phyloP scores from a whole-genome alignment of 768 basidiomycete genomes.

The Trametes cubensis region DNA sequence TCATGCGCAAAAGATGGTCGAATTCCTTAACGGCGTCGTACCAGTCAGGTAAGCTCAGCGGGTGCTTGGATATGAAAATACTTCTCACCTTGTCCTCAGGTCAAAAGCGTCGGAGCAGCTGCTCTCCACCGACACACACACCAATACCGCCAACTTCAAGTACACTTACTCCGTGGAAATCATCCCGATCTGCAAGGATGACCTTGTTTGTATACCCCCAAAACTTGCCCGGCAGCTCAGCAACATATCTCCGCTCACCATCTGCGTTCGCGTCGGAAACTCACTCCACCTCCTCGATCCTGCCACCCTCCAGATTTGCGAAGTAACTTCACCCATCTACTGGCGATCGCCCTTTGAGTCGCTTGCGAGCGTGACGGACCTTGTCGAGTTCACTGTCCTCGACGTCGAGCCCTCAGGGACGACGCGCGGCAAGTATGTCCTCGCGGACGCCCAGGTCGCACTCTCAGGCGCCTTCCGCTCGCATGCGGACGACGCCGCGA shows the following conservation, averaged over 20 bases:
- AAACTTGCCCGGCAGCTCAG: constrained; percentile 81
- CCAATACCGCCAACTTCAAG: constrained; percentile 93
- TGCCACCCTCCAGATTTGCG: constrained; percentile 79
- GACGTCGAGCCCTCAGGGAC: constrained; percentile 86
- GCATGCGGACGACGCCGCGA: constrained; percentile 43
- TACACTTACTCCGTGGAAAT: constrained; percentile 98
- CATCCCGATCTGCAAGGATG: constrained; percentile 95
- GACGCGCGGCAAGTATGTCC: constrained; percentile 75
- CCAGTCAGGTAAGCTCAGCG: constrained; percentile 72
- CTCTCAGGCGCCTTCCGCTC: constrained; percentile 79
- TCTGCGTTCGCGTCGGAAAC: constrained; percentile 92
- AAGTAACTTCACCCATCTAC: constrained; percentile 76
- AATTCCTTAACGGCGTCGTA: constrained; percentile 86
- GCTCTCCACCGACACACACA: constrained; percentile 89
- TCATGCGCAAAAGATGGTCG: constrained; percentile 95
- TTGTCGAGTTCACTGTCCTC: constrained; percentile 93
- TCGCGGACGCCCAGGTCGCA: constrained; percentile 90
- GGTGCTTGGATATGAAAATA: neutral
- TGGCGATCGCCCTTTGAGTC: constrained; percentile 92
- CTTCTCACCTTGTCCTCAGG: constrained; percentile 42
- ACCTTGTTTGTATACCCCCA: constrained; percentile 85
- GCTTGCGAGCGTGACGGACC: constrained; percentile 79
- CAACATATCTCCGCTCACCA: constrained; percentile 85
- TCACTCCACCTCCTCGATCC: constrained; percentile 91
- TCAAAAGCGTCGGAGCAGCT: constrained; percentile 94